Evolutionary conservation across 352 stramenopile genomes (phyloP), one percentile per base, ranked within the genome.

Genomic region (Globisporangium perplexum): DNA sequence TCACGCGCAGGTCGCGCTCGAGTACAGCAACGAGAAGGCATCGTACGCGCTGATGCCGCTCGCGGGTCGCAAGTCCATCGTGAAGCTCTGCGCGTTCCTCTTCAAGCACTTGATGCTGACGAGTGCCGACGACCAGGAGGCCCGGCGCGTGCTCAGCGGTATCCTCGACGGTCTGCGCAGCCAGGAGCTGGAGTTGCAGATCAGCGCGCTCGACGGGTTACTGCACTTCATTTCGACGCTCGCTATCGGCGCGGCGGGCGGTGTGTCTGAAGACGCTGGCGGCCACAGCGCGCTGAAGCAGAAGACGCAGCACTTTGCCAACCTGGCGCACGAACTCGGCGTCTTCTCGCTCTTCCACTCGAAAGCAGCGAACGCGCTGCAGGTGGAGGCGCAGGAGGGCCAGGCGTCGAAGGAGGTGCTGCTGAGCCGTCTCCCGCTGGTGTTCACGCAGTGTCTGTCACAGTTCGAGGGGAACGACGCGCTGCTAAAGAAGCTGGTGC

Each of bases 381-480:
- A 76, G 53, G 62, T 65, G 0, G 54, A 52, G 17, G 55, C 44
- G 11, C 28, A 31, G 30, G 44, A 31, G 26, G 55, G 33, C n/a
- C 57, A 64, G 35, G 53, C 67, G 4, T 55, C 66, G n/a, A 80
- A 72, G 24, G 62, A 74, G 24, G 60, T 81, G 20, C 49, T 90
- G 41, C 56, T 92, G 14, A 91, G 74, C 44, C 82, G 81, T 10
- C 61, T 92, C 33, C 74, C 84, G 47, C 64, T 94, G 24, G 77
- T 94, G 17, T 94, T 93, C 50, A 93, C 83, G n/a, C 81, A 94
- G 56, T 88, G 78, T n/a, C 64, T 94, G 0, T 72, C 79, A 23
- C 74, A 82, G 39, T 80, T 92, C 31, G 83, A 90, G 31, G 60
- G 60, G 18, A 75, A 91, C 41, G 83, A 94, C 23, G 59, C 47